Conservation (phyloP, 805 yeast genomes). For the Metschnikowia noctiluminum region DNA sequence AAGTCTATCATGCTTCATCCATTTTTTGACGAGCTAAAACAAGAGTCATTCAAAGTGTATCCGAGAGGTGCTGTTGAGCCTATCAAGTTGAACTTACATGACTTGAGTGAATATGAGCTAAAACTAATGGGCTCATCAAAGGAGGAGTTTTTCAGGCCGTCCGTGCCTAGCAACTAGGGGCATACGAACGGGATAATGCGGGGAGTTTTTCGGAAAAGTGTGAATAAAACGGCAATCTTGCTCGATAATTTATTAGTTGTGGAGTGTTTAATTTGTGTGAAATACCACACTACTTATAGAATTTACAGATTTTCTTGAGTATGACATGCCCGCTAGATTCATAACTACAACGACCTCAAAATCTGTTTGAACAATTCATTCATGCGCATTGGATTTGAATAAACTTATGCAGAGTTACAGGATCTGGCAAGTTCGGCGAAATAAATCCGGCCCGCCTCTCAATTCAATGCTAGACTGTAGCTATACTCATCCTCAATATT, state of each 20-base stretch:
- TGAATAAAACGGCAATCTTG: not conserved
- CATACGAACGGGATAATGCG: not conserved
- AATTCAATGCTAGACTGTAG: constrained; percentile 75
- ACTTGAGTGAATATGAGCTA: constrained; percentile 68
- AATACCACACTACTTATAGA: constrained; percentile 4
- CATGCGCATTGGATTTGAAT: not conserved
- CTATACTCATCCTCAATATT: constrained; percentile 95
- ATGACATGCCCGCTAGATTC: not conserved
- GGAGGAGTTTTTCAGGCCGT: constrained; percentile 27
- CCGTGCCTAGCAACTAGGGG: not conserved
- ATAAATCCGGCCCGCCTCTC: not conserved
- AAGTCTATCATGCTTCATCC: constrained; percentile 81
- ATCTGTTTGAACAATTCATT: not conserved
- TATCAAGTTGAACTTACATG: constrained; percentile 50
- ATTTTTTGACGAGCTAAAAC: constrained; percentile 83
- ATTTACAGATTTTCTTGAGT: constrained; percentile 1
- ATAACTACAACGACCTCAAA: not conserved
- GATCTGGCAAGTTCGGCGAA: no score
- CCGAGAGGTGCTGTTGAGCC: constrained; percentile 51
- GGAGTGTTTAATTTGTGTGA: not conserved
- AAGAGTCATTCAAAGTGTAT: constrained; percentile 45
- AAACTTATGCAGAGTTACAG: no score
- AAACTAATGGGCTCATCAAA: constrained; percentile 43
- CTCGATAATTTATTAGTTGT: not conserved
- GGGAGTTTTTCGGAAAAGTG: not conserved